Conservation (phyloP, 2,329 filamentous ascomycete species). For the Fusarium neocosmosporiellum region DNA sequence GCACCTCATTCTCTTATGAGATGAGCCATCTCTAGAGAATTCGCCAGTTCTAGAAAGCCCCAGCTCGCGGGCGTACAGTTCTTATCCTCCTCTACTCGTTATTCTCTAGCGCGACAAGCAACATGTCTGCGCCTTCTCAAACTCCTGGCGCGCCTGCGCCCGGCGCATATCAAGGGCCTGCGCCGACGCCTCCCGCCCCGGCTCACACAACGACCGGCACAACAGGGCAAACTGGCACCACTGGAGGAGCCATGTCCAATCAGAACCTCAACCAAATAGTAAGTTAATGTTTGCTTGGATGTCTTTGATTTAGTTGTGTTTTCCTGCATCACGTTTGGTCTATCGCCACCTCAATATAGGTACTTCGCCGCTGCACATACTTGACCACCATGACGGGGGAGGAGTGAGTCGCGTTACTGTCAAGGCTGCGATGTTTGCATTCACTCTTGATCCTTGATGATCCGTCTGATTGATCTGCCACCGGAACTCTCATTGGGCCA, state of each 20-base stretch:
- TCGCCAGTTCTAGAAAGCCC: not conserved
- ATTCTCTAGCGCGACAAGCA: not conserved
- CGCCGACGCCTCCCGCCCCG: constrained; percentile 49
- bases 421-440: not conserved
- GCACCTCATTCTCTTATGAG: constrained; percentile 4
- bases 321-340: not conserved
- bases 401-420: not conserved
- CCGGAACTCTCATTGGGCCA: not conserved
- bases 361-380: not conserved
- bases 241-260: constrained; percentile 71
- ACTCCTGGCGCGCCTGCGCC: constrained; percentile 45
- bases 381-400: not conserved
- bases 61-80: not conserved
- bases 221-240: constrained; percentile 47
- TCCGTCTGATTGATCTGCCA: not conserved
- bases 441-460: not conserved
- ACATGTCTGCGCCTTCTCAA: constrained; percentile 51
- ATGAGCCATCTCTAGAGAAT: constrained; percentile 21
- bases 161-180: constrained; percentile 47
- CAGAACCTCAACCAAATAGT: constrained; percentile 97
- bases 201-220: constrained; percentile 38
- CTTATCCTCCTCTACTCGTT: not conserved
- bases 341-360: not conserved
- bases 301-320: not conserved
- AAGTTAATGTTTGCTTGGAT: constrained; percentile 57